Conservation (phyloP, 2,329 filamentous ascomycete genomes). For the Sporothrix dimorphospora region DNA sequence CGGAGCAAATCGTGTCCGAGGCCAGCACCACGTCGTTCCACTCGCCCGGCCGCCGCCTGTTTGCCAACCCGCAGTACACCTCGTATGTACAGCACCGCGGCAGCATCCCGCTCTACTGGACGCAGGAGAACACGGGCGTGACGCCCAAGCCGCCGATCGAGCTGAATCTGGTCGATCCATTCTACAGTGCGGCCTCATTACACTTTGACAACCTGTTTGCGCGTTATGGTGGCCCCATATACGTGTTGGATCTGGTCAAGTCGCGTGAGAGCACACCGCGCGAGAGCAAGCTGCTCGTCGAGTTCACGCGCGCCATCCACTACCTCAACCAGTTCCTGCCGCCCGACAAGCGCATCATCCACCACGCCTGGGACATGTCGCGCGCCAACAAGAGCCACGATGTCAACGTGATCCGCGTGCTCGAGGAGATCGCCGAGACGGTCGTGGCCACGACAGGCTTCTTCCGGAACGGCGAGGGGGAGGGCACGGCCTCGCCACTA, state of each 20-base stretch:
- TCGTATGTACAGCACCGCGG: constrained; percentile 97
- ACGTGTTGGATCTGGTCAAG: constrained; percentile 90
- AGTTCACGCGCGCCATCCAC: constrained; percentile 83
- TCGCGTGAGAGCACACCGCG: constrained; percentile 83
- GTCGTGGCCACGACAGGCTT: constrained; percentile 86
- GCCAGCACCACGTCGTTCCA: constrained; percentile 95
- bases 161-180: constrained; percentile 92
- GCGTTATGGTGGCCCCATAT: constrained; percentile 89
- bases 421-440: constrained; percentile 87
- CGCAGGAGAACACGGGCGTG: constrained; percentile 92
- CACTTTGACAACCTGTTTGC: constrained; percentile 96
- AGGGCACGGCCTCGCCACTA: constrained; percentile 48
- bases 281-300: constrained; percentile 86
- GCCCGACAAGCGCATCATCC: constrained; percentile 79
- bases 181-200: constrained; percentile 87
- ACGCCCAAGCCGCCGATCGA: constrained; percentile 96
- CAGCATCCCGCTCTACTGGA: constrained; percentile 97
- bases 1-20: constrained; percentile 96
- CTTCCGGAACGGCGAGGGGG: constrained; percentile 86
- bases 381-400: constrained; percentile 88
- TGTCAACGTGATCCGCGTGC: constrained; percentile 89
- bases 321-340: constrained; percentile 97
- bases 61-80: constrained; percentile 87
- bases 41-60: constrained; percentile 81
- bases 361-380: constrained; percentile 98